A percentile compares a stretch with the other conserved stretches of the same genome.
Conservation (phyloP, 2,329 filamentous ascomycete genomes). For the Plectosphaerella sp. region DNA sequence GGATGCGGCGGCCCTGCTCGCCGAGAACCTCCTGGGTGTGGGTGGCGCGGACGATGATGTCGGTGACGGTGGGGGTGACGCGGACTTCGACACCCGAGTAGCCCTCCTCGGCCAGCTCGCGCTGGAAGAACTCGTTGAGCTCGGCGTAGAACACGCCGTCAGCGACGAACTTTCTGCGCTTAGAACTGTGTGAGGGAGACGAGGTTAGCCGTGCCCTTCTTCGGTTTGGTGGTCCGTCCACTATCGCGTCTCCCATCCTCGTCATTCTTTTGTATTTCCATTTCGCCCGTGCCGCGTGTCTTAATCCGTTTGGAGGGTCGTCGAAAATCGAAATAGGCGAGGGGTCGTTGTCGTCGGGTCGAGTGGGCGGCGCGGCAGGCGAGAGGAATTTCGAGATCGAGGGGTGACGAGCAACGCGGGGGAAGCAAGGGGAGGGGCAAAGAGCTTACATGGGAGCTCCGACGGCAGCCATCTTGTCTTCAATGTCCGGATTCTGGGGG, state of each 20-base stretch:
- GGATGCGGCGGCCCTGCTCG: constrained; percentile 99
- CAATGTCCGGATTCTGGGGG: constrained; percentile 16
- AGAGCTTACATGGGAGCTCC: constrained; percentile 58
- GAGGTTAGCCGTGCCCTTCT: constrained; percentile 5
- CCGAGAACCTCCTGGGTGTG: constrained; percentile 99
- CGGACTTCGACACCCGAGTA: constrained; percentile 99
- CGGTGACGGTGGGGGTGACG: constrained; percentile 98
- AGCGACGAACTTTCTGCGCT: constrained; percentile 90
- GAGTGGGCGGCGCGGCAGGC: too few relatives aligned
- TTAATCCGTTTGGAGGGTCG: background rate
- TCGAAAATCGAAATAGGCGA: background rate
- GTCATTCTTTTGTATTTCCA: background rate
- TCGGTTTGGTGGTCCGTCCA: background rate
- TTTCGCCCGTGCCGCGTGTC: background rate
- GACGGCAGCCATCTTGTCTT: constrained; percentile 55
- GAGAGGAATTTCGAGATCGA: background rate
- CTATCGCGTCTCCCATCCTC: background rate
- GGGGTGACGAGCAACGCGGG: background rate
- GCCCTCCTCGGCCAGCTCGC: constrained; percentile 98
- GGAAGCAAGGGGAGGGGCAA: constrained; percentile 6
- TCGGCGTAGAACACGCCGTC: constrained; percentile 99
- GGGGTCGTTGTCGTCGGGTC: too few relatives aligned
- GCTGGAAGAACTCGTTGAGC: constrained; percentile 99
- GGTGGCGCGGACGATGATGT: constrained; percentile 99
- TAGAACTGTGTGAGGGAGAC: constrained; percentile 56